phyloP scores from a whole-genome alignment of 2,329 filamentous ascomycete genomes.

The Juglanconis sp. region DNA sequence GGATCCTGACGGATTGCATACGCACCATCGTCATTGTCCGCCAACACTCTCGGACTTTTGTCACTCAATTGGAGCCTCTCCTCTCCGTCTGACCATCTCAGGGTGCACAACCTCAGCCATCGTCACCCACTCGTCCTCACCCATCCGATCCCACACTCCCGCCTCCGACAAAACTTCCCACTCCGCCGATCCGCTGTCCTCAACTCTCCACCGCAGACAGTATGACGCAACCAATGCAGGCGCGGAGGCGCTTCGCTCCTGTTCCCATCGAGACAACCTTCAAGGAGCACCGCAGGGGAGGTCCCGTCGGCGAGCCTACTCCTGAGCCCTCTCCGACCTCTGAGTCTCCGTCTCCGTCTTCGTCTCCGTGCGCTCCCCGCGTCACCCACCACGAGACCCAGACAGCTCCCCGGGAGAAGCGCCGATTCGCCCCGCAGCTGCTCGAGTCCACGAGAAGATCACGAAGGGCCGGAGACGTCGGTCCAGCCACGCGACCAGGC shows the following conservation, averaged over 20 bases:
- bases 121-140: not conserved
- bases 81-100: not conserved
- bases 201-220: not conserved
- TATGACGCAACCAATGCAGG: constrained; percentile 38
- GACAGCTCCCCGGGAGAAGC: constrained; percentile 30
- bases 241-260: constrained; percentile 61
- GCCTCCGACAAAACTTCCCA: not conserved
- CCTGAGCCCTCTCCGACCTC: constrained; percentile 54
- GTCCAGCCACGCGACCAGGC: constrained; percentile 58
- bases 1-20: not conserved
- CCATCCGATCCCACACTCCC: not conserved
- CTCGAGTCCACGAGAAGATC: constrained; percentile 76
- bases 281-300: constrained; percentile 51
- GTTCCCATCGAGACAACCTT: constrained; percentile 71
- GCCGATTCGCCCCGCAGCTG: constrained; percentile 71
- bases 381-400: constrained; percentile 13
- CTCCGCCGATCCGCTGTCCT: not conserved
- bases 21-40: not conserved
- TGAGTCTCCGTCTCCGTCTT: constrained; percentile 35
- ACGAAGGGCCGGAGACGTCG: constrained; percentile 62
- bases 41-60: not conserved
- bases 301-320: constrained; percentile 45
- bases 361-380: constrained; percentile 21
- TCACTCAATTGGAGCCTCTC: not conserved
- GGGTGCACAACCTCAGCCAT: not conserved